Percentiles rank a stretch among this genome's conserved stretches.
These are phyloP conservation scores for Arachnomyces sp. DNA, from an alignment of 2,329 filamentous ascomycete species.

Conservation along the genomic window DNA sequence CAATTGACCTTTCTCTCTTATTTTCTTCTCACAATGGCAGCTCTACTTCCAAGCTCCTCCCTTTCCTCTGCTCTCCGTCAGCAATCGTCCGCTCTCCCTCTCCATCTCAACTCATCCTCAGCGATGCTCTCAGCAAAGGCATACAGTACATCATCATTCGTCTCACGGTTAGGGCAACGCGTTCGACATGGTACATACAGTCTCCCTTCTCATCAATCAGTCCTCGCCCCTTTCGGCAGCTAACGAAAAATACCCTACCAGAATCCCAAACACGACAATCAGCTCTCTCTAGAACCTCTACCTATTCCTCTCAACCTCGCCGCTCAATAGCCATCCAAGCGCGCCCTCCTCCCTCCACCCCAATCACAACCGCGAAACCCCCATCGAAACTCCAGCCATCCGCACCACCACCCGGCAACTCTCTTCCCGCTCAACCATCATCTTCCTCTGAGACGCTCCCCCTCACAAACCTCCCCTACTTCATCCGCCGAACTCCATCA, in stretches of 20 bases:
- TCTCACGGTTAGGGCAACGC: conserved; percentile 4
- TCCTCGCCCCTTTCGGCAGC: neutral
- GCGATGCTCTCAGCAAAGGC: neutral
- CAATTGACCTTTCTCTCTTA: too few species aligned
- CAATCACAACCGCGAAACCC: conserved; percentile 9
- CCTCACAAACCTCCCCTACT: conserved; percentile 53
- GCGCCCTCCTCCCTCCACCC: conserved; percentile 3
- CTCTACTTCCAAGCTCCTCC: conserved; percentile 13
- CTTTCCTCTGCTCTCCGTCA: conserved; percentile 28
- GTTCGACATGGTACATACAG: conserved; percentile 1
- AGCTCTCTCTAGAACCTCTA: conserved; percentile 1
- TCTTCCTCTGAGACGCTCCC: conserved; percentile 21
- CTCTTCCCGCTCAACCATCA: conserved; percentile 1
- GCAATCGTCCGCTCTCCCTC: conserved; percentile 19
- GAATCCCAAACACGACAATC: conserved; percentile 2
- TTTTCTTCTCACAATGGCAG: conserved; percentile 3
- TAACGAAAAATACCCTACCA: conserved; percentile 3
- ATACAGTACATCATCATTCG: conserved; percentile 1
- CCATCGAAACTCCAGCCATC: conserved; percentile 6
- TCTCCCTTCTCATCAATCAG: neutral
- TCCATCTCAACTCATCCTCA: conserved; percentile 7
- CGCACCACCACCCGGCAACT: neutral
- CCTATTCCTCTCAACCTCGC: conserved; percentile 1
- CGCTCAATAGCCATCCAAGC: neutral
- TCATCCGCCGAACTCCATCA: conserved; percentile 62